Base-by-base conservation (phyloP, 1,284 basidiomycete genomes). In the Rhodotorula glutinis region DNA sequence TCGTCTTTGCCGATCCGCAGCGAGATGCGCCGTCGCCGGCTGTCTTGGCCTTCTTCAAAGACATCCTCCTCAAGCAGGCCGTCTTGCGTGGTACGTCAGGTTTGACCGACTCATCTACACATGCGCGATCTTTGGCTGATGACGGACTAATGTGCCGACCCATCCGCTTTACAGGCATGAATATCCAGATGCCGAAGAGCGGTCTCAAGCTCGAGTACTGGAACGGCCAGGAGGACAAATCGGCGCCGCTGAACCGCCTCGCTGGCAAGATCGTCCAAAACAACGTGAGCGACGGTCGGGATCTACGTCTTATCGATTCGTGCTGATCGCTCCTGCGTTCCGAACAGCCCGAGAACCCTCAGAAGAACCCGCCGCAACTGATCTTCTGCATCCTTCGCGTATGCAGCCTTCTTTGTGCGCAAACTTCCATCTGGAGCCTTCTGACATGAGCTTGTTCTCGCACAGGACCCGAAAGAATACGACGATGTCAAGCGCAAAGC, bases 401-500 rank as follows among this genome's bases (percentile, higher is more conserved):
- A 38, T 11, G 33, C 33, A 5, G 33, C 33, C 33, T 11, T 7
- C 33, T 11, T 38, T 38, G 33, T 11, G 33, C 11, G 33, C 33
- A 38, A 11, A 7, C 7, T 11, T 38, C 33, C 33, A 11, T 38
- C 5, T 38, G 11, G 11, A 11, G 11, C 33, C 11, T 11, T 5
- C 33, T 38, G 33, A 38, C 33, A 5, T 11, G 33, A 5, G 5
- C 33, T 38, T 11, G 33, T 38, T 5, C 33, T 11, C 33, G 33
- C 33, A 38, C 60, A 53, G 41, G 60, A 82, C 58, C 70, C 73
- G 1, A 57, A 66, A 0, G 73, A 79, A 43, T 82, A 82, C 75
- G 76, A 78, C 64, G 70, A 74, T 19, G 76, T 82, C 76, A 82
- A 82, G 76, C 69, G 75, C 27, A 65, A 72, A 14, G 79, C 79